Percentiles rank a stretch among this genome's conserved stretches.
phyloP scores from a whole-genome alignment of 2,329 filamentous ascomycete species.

The Sphaerulina vaccinii region DNA sequence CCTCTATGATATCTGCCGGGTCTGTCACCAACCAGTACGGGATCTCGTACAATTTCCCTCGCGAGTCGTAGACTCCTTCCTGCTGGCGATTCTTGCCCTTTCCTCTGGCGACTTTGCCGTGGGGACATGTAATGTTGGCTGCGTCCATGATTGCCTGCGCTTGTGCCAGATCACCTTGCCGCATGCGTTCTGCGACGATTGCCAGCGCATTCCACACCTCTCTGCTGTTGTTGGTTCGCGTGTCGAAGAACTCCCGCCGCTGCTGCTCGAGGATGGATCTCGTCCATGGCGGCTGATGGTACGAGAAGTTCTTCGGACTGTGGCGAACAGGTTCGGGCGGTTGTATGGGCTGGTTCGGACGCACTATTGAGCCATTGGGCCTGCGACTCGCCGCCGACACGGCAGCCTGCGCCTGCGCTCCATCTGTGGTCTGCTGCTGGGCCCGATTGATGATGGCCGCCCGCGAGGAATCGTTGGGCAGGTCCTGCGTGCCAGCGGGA shows the following conservation, averaged over 20 bases:
- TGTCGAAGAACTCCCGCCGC: constrained; percentile 85
- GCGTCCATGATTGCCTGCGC: constrained; percentile 81
- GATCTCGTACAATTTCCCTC: constrained; percentile 45
- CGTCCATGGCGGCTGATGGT: constrained; percentile 58
- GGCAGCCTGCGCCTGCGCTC: not conserved
- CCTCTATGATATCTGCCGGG: constrained; percentile 42
- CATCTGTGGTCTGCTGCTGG: too few relatives aligned
- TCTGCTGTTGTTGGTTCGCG: constrained; percentile 70
- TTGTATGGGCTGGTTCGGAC: constrained; percentile 33
- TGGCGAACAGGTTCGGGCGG: constrained; percentile 25
- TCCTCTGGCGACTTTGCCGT: constrained; percentile 35
- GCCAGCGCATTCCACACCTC: constrained; percentile 80
- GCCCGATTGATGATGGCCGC: constrained; percentile 6
- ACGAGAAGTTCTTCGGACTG: constrained; percentile 23
- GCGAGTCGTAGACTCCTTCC: constrained; percentile 45
- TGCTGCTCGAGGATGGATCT: constrained; percentile 66
- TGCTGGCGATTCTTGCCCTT: constrained; percentile 24
- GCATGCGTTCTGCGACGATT: constrained; percentile 66
- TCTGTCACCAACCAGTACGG: constrained; percentile 48
- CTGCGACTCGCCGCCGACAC: constrained; percentile 6
- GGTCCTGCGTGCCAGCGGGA: not conserved
- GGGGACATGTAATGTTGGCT: constrained; percentile 57
- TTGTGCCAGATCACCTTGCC: constrained; percentile 47
- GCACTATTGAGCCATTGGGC: constrained; percentile 11
- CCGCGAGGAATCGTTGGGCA: constrained; percentile 13